These are phyloP conservation scores for Artemisia argyi DNA, from an alignment of 129 eudicot species.

Conservation along the genomic window DNA sequence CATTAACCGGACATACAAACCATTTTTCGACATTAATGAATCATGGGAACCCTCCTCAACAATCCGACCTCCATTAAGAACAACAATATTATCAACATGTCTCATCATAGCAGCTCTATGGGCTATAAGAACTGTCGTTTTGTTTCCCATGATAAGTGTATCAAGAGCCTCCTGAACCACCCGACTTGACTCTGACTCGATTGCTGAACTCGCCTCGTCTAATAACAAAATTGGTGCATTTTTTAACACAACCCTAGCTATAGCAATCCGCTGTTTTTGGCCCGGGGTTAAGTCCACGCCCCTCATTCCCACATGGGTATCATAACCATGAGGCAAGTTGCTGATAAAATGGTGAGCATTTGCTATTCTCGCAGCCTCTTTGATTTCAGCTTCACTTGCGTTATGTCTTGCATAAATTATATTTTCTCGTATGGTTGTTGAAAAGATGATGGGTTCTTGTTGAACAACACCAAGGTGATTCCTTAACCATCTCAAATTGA, in stretches of 20 bases:
- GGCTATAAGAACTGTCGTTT: slow-evolving; percentile 87
- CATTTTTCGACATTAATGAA: slow-evolving; percentile 65
- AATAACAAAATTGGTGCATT: slow-evolving; percentile 90
- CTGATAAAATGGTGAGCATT: slow-evolving; percentile 98
- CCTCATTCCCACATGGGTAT: slow-evolving; percentile 99
- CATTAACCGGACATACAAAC: slow-evolving; percentile 92
- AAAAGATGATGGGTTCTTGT: slow-evolving; percentile 90
- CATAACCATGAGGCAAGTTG: slow-evolving; percentile 96
- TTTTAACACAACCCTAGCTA: slow-evolving; percentile 88
- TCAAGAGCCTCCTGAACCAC: slow-evolving; percentile 99
- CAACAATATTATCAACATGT: slow-evolving; percentile 94
- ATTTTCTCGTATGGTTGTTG: slow-evolving; percentile 88
- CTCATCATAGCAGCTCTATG: slow-evolving; percentile 99
- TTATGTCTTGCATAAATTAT: slow-evolving; percentile 95
- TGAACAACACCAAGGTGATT: slow-evolving; percentile 93
- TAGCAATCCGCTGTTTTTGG: slow-evolving; percentile 96
- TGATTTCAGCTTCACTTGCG: slow-evolving; percentile 95
- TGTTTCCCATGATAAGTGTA: slow-evolving; percentile 90
- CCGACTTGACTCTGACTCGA: slow-evolving; percentile 93
- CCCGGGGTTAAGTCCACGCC: slow-evolving; percentile 95
- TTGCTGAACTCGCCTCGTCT: slow-evolving; percentile 98
- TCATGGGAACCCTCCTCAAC: slow-evolving; percentile 97
- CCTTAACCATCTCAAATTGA: slow-evolving; percentile 87
- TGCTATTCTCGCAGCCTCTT: slow-evolving; percentile 97
- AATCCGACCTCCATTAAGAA: slow-evolving; percentile 88